Percentiles rank a stretch among this genome's conserved stretches.
Evolutionary conservation across 257 asterid species (phyloP).

Genomic region (Salvia miltiorrhiza): DNA sequence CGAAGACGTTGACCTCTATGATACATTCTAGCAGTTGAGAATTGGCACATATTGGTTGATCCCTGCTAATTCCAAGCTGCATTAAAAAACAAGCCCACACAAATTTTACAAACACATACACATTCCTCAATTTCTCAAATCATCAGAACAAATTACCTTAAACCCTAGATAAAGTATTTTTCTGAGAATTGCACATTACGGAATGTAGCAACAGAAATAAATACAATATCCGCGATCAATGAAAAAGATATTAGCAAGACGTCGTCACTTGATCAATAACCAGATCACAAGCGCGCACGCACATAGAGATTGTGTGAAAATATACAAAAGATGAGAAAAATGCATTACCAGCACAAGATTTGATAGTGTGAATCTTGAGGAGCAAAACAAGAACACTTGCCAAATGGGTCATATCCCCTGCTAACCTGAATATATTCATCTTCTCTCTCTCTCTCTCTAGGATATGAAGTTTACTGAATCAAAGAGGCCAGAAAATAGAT

Average conservation of each 20-base stretch:
- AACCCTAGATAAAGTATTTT: background rate
- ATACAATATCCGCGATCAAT: slow-evolving; percentile 4
- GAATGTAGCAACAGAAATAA: background rate
- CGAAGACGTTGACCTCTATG: background rate
- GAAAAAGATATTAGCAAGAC: background rate
- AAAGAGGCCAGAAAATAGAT: slow-evolving; percentile 23
- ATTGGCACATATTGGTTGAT: background rate
- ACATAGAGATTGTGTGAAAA: background rate
- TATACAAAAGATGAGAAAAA: background rate
- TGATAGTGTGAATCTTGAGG: slow-evolving; percentile 83
- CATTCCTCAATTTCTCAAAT: background rate
- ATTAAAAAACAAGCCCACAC: slow-evolving; percentile 7
- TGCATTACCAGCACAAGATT: slow-evolving; percentile 84
- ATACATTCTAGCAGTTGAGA: background rate
- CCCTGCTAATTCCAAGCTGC: background rate
- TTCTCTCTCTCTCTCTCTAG: slow-evolving; percentile 14
- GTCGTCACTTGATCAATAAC: background rate
- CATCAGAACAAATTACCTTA: background rate
- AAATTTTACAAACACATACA: background rate
- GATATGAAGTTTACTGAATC: background rate
- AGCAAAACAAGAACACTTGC: slow-evolving; percentile 91
- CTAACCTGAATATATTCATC: slow-evolving; percentile 86
- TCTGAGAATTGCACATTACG: background rate
- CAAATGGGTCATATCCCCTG: slow-evolving; percentile 66
- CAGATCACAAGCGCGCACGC: background rate